A percentile compares a stretch with the other conserved stretches of the same genome.
phyloP scores from a whole-genome alignment of 139 green algal genomes.

The Mesostigma viride region DNA sequence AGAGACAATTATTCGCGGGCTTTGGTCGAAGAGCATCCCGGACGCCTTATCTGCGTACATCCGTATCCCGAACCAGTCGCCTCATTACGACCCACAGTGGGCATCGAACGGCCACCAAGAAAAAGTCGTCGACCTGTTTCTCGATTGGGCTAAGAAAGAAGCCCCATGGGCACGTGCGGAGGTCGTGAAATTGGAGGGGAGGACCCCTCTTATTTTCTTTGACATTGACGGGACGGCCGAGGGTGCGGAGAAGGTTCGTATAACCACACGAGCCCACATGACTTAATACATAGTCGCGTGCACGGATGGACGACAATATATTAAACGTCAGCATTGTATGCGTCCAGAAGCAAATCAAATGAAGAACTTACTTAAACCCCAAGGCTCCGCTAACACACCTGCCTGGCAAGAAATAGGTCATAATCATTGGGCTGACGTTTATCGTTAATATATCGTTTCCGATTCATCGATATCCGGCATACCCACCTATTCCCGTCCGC shows the following conservation, averaged over 20 bases:
- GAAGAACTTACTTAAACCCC: background rate
- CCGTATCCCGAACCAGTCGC: background rate
- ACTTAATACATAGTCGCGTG: too few relatives aligned
- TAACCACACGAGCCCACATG: too few relatives aligned
- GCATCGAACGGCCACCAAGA: background rate
- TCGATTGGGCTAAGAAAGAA: background rate
- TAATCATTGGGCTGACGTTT: too few relatives aligned
- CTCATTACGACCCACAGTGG: background rate
- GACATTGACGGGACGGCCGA: background rate
- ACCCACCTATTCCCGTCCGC: too few relatives aligned
- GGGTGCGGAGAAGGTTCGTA: background rate
- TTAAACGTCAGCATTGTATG: background rate
- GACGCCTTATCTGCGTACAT: too few relatives aligned
- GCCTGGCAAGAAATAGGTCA: too few relatives aligned
- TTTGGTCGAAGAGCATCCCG: too few relatives aligned
- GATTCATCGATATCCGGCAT: too few relatives aligned
- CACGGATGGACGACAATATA: too few relatives aligned
- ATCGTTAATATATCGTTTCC: too few relatives aligned
- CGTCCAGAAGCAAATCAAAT: background rate
- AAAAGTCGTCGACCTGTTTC: background rate
- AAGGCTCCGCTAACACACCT: background rate
- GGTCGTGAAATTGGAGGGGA: background rate
- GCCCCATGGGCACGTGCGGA: background rate
- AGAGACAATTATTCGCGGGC: too few relatives aligned
- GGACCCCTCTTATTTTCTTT: background rate